A percentile compares a stretch with the other conserved stretches of the same genome.
phyloP scores from a whole-genome alignment of 371 early-diverging fungal genomes.

The Mortierella sp. region DNA sequence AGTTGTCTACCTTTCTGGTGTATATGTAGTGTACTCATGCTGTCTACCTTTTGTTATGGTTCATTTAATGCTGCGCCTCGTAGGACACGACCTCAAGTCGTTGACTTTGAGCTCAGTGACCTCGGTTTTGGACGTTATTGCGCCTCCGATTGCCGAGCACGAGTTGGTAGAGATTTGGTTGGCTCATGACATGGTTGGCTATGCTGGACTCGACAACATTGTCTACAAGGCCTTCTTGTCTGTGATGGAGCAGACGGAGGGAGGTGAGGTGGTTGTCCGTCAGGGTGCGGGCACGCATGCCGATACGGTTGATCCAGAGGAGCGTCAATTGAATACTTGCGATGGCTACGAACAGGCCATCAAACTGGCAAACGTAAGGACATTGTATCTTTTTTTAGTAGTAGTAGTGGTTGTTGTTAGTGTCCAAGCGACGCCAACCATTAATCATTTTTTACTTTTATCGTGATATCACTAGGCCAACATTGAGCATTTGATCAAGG shows the following conservation, averaged over 20 bases:
- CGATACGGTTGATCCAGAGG: constrained; percentile 49
- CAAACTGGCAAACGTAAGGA: constrained; percentile 62
- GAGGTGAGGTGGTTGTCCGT: constrained; percentile 72
- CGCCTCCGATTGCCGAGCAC: constrained; percentile 75
- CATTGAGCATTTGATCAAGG: constrained; percentile 63
- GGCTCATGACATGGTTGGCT: constrained; percentile 72
- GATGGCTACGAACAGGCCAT: constrained; percentile 67
- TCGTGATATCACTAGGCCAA: constrained; percentile 54
- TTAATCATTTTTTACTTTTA: neutral
- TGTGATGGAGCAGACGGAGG: constrained; percentile 77
- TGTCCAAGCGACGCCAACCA: neutral
- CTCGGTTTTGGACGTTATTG: constrained; percentile 70
- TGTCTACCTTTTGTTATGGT: neutral
- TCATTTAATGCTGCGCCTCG: neutral
- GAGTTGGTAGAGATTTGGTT: constrained; percentile 75
- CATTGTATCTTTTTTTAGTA: neutral
- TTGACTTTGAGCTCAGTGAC: constrained; percentile 57
- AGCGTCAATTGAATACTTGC: constrained; percentile 67
- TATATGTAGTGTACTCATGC: no score
- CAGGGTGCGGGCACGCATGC: constrained; percentile 56
- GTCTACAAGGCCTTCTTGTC: constrained; percentile 72
- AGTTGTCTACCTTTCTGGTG: no score
- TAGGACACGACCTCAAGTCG: constrained; percentile 61
- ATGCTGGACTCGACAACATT: constrained; percentile 65
- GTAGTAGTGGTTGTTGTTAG: neutral